A percentile compares a stretch with the other conserved stretches of the same genome.
Conservation (phyloP, 225 moss, liverwort and hornwort genomes). For the Pseudisothecium myosuroides region DNA sequence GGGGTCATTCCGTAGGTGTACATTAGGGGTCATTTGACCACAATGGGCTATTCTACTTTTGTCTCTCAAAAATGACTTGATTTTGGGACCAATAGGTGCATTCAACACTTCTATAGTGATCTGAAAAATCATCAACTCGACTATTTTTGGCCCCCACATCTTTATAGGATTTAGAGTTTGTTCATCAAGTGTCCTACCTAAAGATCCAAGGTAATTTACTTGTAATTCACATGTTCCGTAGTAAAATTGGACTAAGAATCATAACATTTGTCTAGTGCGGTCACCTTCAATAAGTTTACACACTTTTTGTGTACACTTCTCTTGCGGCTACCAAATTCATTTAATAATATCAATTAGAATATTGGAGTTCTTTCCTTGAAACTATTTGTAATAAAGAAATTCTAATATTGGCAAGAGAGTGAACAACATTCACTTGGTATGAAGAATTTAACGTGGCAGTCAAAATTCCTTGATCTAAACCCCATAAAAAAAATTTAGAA, state of each 20-base stretch:
- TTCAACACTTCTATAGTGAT: background rate
- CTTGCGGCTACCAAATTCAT: rapidly evolving
- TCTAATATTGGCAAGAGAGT: background rate
- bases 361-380: background rate
- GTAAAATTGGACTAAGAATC: rapidly evolving
- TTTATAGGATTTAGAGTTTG: rapidly evolving
- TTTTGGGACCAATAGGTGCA: background rate
- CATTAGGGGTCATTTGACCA: too few species aligned
- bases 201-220: background rate
- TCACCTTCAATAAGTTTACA: background rate
- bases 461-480: background rate
- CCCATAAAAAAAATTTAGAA: rapidly evolving
- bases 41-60: too few species aligned
- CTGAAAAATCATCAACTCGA: rapidly evolving
- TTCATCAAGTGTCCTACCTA: rapidly evolving
- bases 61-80: rapidly evolving
- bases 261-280: rapidly evolving
- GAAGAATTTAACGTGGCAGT: rapidly evolving
- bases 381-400: background rate
- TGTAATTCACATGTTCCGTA: rapidly evolving
- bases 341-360: background rate
- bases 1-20: too few species aligned
- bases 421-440: rapidly evolving
- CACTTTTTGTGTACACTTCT: background rate
- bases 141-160: rapidly evolving